Evolutionary conservation across 176 grass and related monocot species (phyloP).

Genomic region (Triticum urartu): DNA sequence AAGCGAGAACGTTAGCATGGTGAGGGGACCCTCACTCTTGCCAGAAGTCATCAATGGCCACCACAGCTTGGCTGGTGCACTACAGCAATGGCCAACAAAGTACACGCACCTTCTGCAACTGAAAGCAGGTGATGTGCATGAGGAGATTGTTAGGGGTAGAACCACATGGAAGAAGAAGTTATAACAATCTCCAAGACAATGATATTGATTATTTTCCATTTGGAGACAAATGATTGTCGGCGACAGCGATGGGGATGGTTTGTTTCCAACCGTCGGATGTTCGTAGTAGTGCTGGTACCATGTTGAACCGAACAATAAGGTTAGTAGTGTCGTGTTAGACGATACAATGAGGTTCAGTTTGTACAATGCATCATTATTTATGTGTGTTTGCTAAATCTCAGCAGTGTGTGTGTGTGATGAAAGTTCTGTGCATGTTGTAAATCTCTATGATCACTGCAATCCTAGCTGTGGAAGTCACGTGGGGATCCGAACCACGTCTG

Average conservation of each 20-base stretch:
- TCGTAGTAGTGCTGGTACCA: too few species aligned
- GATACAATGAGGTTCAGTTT: too few species aligned
- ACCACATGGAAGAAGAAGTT: constrained; percentile 61
- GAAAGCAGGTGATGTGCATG: constrained; percentile 30
- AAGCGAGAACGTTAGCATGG: constrained; percentile 38
- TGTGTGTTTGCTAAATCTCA: too few species aligned
- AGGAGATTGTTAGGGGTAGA: constrained; percentile 66
- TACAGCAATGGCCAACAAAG: constrained; percentile 52
- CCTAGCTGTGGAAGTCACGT: too few species aligned
- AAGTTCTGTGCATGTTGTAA: too few species aligned
- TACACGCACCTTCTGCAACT: constrained; percentile 64
- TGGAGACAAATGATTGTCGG: not conserved
- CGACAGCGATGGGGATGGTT: not conserved
- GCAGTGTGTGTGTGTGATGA: too few species aligned
- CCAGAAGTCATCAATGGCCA: constrained; percentile 46
- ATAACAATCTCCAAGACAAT: not conserved
- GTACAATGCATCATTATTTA: too few species aligned
- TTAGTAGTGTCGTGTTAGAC: too few species aligned
- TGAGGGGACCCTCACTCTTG: constrained; percentile 31
- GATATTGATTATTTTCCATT: not conserved
- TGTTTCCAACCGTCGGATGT: not conserved
- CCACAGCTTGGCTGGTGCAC: constrained; percentile 26
- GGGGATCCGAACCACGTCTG: too few species aligned
- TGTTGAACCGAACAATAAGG: too few species aligned
- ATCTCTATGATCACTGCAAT: too few species aligned